These are phyloP conservation scores for Talaromyces pinophilus DNA, from an alignment of 2,329 filamentous ascomycete genomes.

Conservation along the genomic window DNA sequence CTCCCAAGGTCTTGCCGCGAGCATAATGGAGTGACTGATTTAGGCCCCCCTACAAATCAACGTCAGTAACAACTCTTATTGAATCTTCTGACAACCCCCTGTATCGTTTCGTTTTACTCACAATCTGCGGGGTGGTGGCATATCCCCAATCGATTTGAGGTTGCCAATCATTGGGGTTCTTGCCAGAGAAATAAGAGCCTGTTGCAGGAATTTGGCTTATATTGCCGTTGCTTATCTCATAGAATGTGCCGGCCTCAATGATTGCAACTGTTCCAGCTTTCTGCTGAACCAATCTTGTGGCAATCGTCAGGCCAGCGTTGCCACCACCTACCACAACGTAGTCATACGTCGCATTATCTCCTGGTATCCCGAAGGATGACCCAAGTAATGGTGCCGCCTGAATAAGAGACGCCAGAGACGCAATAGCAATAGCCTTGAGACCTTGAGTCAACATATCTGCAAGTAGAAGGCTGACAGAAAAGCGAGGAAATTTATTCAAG, in stretches of 20 bases:
- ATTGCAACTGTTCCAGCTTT: constrained; percentile 28
- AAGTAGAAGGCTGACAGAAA: not conserved
- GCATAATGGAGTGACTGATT: constrained; percentile 25
- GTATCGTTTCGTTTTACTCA: not conserved
- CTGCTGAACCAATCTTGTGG: constrained; percentile 30
- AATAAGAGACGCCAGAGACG: not conserved
- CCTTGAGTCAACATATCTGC: not conserved
- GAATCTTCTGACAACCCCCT: not conserved
- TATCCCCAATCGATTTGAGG: constrained; percentile 30
- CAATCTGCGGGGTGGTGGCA: constrained; percentile 29
- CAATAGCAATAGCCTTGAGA: not conserved
- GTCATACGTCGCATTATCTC: constrained; percentile 26
- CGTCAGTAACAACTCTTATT: not conserved
- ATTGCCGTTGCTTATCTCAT: constrained; percentile 15
- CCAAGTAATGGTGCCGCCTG: not conserved
- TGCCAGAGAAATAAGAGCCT: not conserved
- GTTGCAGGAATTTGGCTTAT: not conserved
- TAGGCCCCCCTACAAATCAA: not conserved
- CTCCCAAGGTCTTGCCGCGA: constrained; percentile 29
- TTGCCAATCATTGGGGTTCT: constrained; percentile 16
- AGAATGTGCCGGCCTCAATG: constrained; percentile 34
- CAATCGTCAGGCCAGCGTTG: constrained; percentile 36
- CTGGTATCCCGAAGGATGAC: not conserved
- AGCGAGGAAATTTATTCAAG: not conserved
- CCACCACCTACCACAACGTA: constrained; percentile 40